Percentiles rank a stretch among this genome's conserved stretches.
Conservation (phyloP, 2,329 filamentous ascomycete genomes). For the Botrytis medusae region DNA sequence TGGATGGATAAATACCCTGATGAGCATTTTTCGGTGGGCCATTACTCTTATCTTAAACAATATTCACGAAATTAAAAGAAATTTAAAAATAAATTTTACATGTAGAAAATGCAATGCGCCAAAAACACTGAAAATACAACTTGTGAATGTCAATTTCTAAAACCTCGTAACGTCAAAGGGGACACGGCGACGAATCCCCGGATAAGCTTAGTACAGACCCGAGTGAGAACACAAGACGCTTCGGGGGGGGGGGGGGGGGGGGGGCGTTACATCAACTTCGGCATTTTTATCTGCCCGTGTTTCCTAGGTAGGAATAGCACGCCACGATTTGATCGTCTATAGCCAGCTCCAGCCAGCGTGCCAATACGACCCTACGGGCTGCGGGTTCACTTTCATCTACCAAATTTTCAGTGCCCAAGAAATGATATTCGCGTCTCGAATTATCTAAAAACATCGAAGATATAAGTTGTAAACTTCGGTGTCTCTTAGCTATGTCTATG, state of each 20-base stretch:
- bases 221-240: neutral
- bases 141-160: neutral
- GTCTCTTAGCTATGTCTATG: neutral
- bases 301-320: neutral
- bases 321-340: neutral
- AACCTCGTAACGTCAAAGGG: neutral
- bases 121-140: neutral
- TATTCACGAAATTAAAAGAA: neutral
- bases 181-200: too few species aligned
- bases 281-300: neutral
- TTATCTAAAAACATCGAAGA: neutral
- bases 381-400: rapidly evolving
- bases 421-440: neutral
- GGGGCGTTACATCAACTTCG: neutral
- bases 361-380: neutral
- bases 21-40: neutral
- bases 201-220: neutral
- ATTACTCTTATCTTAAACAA: neutral
- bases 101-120: neutral
- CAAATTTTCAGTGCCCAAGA: neutral
- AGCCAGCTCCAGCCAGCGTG: neutral
- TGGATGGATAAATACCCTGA: neutral
- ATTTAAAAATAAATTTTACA: neutral
- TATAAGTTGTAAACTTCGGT: neutral
- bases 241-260: too few species aligned